Evolutionary conservation across 768 basidiomycete species (phyloP), one percentile per base, ranked within the genome.

Genomic region (Hygrocybe punicea): DNA sequence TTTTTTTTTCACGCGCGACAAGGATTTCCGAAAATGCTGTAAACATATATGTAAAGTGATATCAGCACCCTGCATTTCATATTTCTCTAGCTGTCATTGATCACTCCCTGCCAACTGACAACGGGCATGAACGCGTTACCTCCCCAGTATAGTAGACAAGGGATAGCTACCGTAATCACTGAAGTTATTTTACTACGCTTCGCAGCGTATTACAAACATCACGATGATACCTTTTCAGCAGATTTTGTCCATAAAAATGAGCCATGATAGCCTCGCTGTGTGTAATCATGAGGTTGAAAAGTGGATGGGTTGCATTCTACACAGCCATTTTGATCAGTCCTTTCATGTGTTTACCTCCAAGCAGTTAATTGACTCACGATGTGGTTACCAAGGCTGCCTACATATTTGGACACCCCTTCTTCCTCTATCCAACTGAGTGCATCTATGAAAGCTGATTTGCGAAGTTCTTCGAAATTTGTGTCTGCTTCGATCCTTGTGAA

Each of bases 271-370:
- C 80, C 60, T 86, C 81, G 3, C 82, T 70, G 60, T 91, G 84
- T 0, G 89, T 84, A 3, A 84, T 74, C 0, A 89, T 86, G 48
- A 93, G 70, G 60, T 91, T 89, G 71, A 91, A 87, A 13, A 92
- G 58, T 0, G 91, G 91, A 58, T 90, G 87, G 0, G 87, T 89
- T 6, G 90, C 88, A 63, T 93, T 93, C 89, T 92, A 58, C 6
- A 11, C 16, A 14, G 24, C n/a, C n/a, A n/a, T 40, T n/a, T n/a
- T n/a, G 11, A 46, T 10, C 2, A 37, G 19, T 16, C 35, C 36
- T 21, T 4, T 23, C 39, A n/a, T n/a, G n/a, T n/a, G 9, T 59
- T 10, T 17, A 21, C 55, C 52, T 40, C 36, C 5, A 16, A 40
- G 35, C 2, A 36, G 47, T 29, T 29, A 29, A 29, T 29, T 29